Conservation (phyloP, 1,139 yeast species). For the Saccharomyces hybrid region DNA sequence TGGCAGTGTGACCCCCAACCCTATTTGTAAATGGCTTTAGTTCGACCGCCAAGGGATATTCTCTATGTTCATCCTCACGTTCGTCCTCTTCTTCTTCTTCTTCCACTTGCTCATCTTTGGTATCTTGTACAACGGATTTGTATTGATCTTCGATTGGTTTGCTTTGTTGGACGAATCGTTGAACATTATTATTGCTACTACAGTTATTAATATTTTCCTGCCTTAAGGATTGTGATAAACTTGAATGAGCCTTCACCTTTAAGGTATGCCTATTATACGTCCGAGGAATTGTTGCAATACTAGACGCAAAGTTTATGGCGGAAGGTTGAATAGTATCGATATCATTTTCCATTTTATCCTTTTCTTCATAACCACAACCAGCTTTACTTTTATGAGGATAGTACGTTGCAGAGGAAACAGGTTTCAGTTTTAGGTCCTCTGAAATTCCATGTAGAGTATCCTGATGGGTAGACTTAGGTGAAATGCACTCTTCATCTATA, state of each 20-base stretch:
- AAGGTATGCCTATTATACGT: not conserved
- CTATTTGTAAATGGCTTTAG: slow-evolving; percentile 80
- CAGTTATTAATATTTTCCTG: not conserved
- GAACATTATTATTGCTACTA: not conserved
- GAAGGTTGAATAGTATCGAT: slow-evolving; percentile 4
- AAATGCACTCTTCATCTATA: not conserved
- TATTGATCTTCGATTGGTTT: slow-evolving; percentile 12
- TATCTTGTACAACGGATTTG: slow-evolving; percentile 14
- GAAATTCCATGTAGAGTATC: not conserved
- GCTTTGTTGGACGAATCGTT: slow-evolving; percentile 1
- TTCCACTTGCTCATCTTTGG: slow-evolving; percentile 10
- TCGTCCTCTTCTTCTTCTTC: slow-evolving; percentile 17
- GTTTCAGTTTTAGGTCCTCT: slow-evolving; percentile 34
- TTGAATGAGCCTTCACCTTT: not conserved
- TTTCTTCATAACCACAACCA: not conserved
- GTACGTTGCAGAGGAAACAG: slow-evolving; percentile 60
- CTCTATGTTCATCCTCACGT: slow-evolving; percentile 27
- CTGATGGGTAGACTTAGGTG: not conserved
- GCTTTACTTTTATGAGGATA: slow-evolving; percentile 47
- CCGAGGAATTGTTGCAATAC: not conserved
- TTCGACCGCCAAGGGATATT: slow-evolving; percentile 70
- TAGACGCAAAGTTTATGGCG: not conserved
- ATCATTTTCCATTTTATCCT: slow-evolving; percentile 1
- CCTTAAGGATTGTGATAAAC: not conserved
- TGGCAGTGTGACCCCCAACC: slow-evolving; percentile 98